A percentile compares a stretch with the other conserved stretches of the same genome.
Evolutionary conservation across 169 alveolate genomes (phyloP).

Genomic region (Eimeria zaria): DNA sequence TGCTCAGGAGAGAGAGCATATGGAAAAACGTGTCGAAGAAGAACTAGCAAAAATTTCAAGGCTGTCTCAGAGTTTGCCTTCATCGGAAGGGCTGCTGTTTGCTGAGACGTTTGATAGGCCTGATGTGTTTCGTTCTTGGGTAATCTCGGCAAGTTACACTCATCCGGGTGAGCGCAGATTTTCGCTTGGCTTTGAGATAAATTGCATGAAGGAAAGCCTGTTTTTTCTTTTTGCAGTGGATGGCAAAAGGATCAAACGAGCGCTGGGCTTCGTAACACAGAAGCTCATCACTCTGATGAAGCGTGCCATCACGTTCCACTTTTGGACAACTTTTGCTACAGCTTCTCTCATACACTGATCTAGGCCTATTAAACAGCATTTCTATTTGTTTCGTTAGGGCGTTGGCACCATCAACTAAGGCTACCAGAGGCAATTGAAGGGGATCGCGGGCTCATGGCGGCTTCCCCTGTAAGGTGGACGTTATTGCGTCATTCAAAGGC

Average conservation of each 20-base stretch:
- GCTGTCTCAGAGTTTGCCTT: neutral
- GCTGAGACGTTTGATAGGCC: constrained; percentile 46
- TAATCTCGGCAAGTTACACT: neutral
- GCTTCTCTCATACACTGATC: neutral
- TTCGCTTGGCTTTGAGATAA: neutral
- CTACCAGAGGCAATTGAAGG: constrained; percentile 23
- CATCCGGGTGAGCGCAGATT: constrained; percentile 10
- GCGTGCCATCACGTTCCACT: neutral
- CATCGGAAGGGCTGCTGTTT: constrained; percentile 31
- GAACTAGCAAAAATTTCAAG: constrained; percentile 13
- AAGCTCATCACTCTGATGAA: neutral
- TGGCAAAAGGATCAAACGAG: neutral
- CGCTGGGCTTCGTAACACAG: neutral
- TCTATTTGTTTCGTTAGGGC: neutral
- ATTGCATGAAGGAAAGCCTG: no score
- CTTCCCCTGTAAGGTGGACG: constrained; percentile 26
- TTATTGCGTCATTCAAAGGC: neutral
- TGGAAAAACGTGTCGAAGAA: constrained; percentile 2
- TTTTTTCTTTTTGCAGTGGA: no score
- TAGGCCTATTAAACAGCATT: neutral
- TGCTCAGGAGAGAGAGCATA: neutral
- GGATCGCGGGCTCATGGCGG: constrained; percentile 44
- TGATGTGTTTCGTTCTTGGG: constrained; percentile 39
- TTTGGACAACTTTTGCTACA: neutral
- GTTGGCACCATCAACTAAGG: constrained; percentile 7